A percentile compares a stretch with the other conserved stretches of the same genome.
phyloP scores from a whole-genome alignment of 257 asterid genomes.

The Avicennia marina region DNA sequence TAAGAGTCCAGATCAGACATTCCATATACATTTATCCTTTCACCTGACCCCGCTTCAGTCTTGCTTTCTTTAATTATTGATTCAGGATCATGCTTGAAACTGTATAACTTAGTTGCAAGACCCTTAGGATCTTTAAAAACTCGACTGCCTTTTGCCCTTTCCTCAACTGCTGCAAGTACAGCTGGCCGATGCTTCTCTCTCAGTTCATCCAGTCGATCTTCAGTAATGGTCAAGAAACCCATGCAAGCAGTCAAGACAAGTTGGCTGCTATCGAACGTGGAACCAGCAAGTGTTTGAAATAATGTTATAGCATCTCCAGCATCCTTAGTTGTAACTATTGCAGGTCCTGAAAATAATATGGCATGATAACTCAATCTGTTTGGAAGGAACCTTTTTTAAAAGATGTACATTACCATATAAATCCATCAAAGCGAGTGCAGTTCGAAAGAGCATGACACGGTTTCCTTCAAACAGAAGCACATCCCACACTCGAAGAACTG shows the following conservation, averaged over 20 bases:
- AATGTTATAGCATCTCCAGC: conserved; percentile 86
- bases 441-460: conserved; percentile 92
- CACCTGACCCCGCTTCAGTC: conserved; percentile 35
- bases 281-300: conserved; percentile 72
- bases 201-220: conserved; percentile 54
- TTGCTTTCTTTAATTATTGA: conserved; percentile 37
- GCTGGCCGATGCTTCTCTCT: conserved; percentile 79
- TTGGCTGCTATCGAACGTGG: conserved; percentile 95
- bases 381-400: background rate
- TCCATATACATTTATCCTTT: conserved; percentile 24
- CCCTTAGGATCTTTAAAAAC: conserved; percentile 65
- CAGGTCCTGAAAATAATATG: conserved; percentile 61
- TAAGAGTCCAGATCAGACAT: conserved; percentile 31
- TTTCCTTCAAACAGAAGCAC: conserved; percentile 92
- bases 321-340: conserved; percentile 75
- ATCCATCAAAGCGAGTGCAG: conserved; percentile 92
- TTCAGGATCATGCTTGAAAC: conserved; percentile 69
- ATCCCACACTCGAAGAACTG: conserved; percentile 97
- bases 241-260: conserved; percentile 94
- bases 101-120: conserved; percentile 76
- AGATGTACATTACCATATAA: conserved; percentile 59
- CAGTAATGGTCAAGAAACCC: conserved; percentile 69
- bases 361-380: conserved; percentile 15
- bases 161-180: conserved; percentile 53
- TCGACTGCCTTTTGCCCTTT: conserved; percentile 55